Base-by-base conservation (phyloP, 192 early-diverging fungal species). In the Podila clonocystis region DNA sequence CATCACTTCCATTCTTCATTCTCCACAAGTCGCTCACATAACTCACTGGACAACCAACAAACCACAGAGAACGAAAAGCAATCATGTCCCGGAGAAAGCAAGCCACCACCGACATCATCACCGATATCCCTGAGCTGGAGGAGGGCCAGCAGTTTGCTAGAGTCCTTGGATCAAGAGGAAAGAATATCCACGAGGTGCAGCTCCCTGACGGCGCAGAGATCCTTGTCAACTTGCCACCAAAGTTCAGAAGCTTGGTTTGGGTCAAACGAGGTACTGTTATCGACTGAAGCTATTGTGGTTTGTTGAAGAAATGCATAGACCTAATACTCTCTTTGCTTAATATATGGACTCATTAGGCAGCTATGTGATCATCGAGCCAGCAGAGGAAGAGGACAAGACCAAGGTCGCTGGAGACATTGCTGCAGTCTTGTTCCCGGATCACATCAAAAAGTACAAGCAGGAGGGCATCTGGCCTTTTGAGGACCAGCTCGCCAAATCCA, bases 181-280 rank as follows among this genome's bases (percentile, higher is more conserved):
- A 94, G 66, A 88, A 93, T 60, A 82, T 93, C 72, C 91, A 93
- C 77, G 91, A 93, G 72, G 86, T 93, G 5, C 87, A 87, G 38
- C 88, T 89, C 61, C 67, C 77, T 0, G 84, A 91, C 30, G 83
- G 83, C 12, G 72, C 63, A 15, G 87, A 86, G 15, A 88, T 87
- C 24, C 86, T 96, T 34, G 93, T 88, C 45, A 89, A 86, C 61
- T 74, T 96, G 61, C 94, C 93, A 19, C 91, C 93, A 34, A 90
- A 87, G 75, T 96, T 91, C 85, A 90, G 93, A 58, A 95, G 89
- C 72, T 75, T 93, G 15, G 87, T 96, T 60, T 96, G 95, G 94
- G 92, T 96, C 36, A 94, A 93, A 82, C 83, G 92, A 82, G 94
- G 94, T 88, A 83, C 68, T 48, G 67, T 12, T 12, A 31, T 33